Evolutionary conservation across 805 yeast species (phyloP), one percentile per base, ranked within the genome.

Genomic region (Lipomyces japonicus): DNA sequence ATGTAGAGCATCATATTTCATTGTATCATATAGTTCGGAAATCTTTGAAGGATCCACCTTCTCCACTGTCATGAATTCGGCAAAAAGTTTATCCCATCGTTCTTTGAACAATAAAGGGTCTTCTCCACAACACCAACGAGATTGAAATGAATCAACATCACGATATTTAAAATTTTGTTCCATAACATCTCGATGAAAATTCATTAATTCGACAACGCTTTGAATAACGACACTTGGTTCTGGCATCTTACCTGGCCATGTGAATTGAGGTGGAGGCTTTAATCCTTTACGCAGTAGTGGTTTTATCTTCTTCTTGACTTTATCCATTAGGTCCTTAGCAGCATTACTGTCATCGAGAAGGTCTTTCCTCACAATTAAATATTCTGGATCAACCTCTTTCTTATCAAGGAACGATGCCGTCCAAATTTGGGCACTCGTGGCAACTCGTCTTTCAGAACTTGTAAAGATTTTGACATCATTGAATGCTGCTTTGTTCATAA

Each of bases 231-330:
- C 80, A 64, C 88, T 91, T 1, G 99, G 99, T 65, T 93, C 95
- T 0, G 98, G 97, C 86, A 93, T 89, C 65, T 88, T 88, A 18
- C 93, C 86, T 0, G 99, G 98, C 99, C 99, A 93, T 0, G 98
- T 86, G 68, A 93, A 93, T 64, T 93, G 96, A 0, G 95, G 86
- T 16, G 98, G 97, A 0, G 97, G 96, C 61, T 88, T 95, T 48
- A 88, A 86, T 1, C 98, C 98, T 68, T 90, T 93, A 69, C 99
- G 79, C 46, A 93, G 73, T 63, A 93, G 73, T 1, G 97, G 97
- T 69, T 93, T 93, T 64, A 93, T 75, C 73, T 90, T 88, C 79
- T 93, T 93, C 69, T 93, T 93, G 34, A 93, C 99, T 64, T 89
- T 86, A 64, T 93, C 99, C 97, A 91, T 93, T 43, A 88, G 74